Percentiles rank a stretch among this genome's conserved stretches.
Conservation (phyloP, 805 yeast species). For the Starmera pachycereana region DNA sequence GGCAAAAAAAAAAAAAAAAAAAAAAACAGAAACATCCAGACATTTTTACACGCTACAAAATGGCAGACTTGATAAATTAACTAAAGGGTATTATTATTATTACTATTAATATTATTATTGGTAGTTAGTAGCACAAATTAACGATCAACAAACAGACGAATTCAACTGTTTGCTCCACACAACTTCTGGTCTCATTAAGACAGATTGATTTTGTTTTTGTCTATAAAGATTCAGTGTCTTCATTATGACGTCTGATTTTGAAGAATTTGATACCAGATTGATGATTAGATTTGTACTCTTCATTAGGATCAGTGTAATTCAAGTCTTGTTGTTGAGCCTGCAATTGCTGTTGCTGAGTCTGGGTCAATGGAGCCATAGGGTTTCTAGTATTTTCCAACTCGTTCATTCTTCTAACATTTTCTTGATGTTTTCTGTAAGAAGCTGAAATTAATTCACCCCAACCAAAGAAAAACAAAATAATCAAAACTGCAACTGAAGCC, state of each 20-base stretch:
- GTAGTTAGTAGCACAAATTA: too few relatives aligned
- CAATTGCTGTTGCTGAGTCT: conserved; percentile 3
- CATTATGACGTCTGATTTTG: conserved; percentile 52
- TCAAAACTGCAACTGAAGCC: conserved; percentile 52
- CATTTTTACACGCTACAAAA: too few relatives aligned
- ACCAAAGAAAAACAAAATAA: conserved; percentile 39
- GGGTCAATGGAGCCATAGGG: too few relatives aligned
- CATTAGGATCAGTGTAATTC: too few relatives aligned
- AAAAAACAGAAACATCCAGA: too few relatives aligned
- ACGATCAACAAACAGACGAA: not conserved
- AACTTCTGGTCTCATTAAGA: conserved; percentile 1
- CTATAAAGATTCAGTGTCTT: conserved; percentile 29
- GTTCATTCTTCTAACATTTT: conserved; percentile 23
- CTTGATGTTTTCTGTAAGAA: conserved; percentile 42
- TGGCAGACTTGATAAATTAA: too few relatives aligned
- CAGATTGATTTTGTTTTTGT: not conserved
- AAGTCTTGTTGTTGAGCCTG: conserved; percentile 6
- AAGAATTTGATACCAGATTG: conserved; percentile 62
- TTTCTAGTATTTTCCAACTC: conserved; percentile 6
- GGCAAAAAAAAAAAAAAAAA: too few relatives aligned
- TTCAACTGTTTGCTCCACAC: not conserved
- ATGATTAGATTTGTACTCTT: too few relatives aligned
- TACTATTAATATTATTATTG: too few relatives aligned
- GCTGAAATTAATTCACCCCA: conserved; percentile 39
- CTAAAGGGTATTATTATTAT: too few relatives aligned